These are phyloP conservation scores for Rhizophora mangle DNA, from an alignment of 345 rosid species.

Conservation along the genomic window DNA sequence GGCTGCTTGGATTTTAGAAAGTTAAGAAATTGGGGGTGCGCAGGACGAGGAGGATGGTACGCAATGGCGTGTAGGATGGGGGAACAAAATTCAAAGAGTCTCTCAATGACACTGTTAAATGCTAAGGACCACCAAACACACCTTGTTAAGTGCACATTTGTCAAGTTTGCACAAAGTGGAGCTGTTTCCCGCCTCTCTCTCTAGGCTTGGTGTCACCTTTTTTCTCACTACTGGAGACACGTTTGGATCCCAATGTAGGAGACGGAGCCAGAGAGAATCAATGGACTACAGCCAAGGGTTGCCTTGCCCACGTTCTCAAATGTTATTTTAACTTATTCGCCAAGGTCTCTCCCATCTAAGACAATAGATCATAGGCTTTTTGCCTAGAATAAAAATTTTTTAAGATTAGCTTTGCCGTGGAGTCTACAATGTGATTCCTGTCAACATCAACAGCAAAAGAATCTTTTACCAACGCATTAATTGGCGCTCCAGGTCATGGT, in stretches of 20 bases:
- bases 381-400: too few species aligned
- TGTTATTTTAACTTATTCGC: too few species aligned
- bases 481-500: too few species aligned
- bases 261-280: too few species aligned
- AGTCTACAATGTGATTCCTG: background rate
- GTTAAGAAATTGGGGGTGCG: slow-evolving; percentile 17
- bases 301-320: too few species aligned
- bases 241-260: too few species aligned
- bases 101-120: slow-evolving; percentile 30
- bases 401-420: background rate
- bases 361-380: too few species aligned
- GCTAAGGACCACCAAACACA: slow-evolving; percentile 37
- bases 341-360: too few species aligned
- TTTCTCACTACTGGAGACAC: background rate
- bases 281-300: too few species aligned
- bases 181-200: background rate
- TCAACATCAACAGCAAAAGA: background rate
- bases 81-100: slow-evolving; percentile 11
- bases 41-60: slow-evolving; percentile 31
- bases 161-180: background rate
- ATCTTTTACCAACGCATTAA: too few species aligned
- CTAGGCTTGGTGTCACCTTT: background rate
- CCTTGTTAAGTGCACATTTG: background rate
- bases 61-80: slow-evolving; percentile 15
- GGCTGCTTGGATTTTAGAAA: slow-evolving; percentile 10